Evolutionary conservation across 805 yeast species (phyloP), one percentile per base, ranked within the genome.

Genomic region (Diddensiella transvaalensis): DNA sequence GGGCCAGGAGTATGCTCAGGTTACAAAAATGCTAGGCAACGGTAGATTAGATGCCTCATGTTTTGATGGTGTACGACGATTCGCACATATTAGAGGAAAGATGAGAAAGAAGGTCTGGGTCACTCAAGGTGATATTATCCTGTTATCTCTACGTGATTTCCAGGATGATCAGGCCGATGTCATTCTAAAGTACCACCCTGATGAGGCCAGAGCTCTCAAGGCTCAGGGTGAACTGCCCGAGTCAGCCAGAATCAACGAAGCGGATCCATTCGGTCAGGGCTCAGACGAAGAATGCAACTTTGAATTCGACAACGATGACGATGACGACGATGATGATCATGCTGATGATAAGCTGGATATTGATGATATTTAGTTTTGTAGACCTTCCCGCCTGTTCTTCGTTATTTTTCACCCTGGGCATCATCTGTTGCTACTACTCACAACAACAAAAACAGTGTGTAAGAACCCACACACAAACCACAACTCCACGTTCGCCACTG

Each of bases 71-170:
- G 76, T 77, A 60, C 87, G 82, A 68, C 83, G 99, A 76, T 80
- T 89, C 80, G 99, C 96, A 17, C 99, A 91, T 67, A 93, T 93
- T 65, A 87, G 99, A 79, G 99, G 99, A 63, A 93, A 93, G 69
- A 80, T 93, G 74, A 87, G 99, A 80, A 93, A 93, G 84, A 93
- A 91, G 80, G 99, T 93, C 53, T 93, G 99, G 99, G 90, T 93
- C 88, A 87, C 87, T 42, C 98, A 89, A 70, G 99, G 99, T 75
- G 99, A 93, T 68, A 93, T 93, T 61, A 88, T 93, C 60, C 76
- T 93, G 65, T 93, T 91, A 42, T 90, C 96, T 4, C 80, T 93
- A 62, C 89, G 99, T 78, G 99, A 93, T 65, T 93, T 93, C 82
- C 97, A 93, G 73, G 97, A 91, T 64, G 96, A 87, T 54, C 95